Evolutionary conservation across 2,329 filamentous ascomycete species (phyloP).

Genomic region (Penicillium sp.): DNA sequence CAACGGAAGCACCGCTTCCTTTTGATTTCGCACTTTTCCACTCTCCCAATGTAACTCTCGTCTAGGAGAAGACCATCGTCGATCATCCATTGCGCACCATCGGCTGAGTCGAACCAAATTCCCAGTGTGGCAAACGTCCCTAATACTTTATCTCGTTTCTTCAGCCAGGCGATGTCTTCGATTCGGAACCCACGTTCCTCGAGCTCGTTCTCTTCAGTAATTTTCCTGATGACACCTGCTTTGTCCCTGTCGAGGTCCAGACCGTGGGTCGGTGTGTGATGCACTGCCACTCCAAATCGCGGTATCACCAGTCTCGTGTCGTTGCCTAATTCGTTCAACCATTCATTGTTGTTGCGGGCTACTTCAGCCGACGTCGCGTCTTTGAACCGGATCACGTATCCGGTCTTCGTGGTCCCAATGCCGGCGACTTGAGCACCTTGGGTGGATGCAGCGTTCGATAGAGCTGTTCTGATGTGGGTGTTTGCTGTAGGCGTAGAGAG

Average conservation of each 20-base stretch:
- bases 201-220: slow-evolving; percentile 16
- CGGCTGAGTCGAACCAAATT: slow-evolving; percentile 25
- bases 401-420: slow-evolving; percentile 4
- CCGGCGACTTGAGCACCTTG: slow-evolving; percentile 5
- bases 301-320: not conserved
- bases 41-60: slow-evolving; percentile 21
- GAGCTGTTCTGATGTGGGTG: not conserved
- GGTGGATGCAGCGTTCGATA: slow-evolving; percentile 1
- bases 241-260: not conserved
- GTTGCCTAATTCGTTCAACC: not conserved
- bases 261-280: not conserved
- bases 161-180: slow-evolving; percentile 26
- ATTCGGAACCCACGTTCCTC: slow-evolving; percentile 17
- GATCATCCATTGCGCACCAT: slow-evolving; percentile 24
- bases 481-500: not conserved
- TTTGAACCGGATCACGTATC: slow-evolving; percentile 7
- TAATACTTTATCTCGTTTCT: slow-evolving; percentile 23
- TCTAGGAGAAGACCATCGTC: slow-evolving; percentile 20
- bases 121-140: slow-evolving; percentile 21
- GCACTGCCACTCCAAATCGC: not conserved
- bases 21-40: slow-evolving; percentile 19
- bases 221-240: not conserved
- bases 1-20: slow-evolving; percentile 21
- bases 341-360: slow-evolving; percentile 1
- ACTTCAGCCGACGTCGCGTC: slow-evolving; percentile 8